Evolutionary conservation across 164 flowering plant species (phyloP).

Genomic region (Chimonanthus salicifolius): DNA sequence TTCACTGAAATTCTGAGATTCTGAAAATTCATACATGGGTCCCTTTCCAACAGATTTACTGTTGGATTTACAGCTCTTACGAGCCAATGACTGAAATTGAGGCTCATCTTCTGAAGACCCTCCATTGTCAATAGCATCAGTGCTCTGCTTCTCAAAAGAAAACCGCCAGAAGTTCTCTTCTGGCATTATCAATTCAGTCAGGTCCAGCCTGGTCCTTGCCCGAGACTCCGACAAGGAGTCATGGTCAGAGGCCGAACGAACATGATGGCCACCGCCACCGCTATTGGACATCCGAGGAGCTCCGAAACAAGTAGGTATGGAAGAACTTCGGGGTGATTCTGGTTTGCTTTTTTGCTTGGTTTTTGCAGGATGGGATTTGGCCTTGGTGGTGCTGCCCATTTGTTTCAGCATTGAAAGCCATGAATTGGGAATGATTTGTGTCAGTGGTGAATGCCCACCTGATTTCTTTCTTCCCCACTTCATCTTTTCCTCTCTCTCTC

Average conservation of each 20-base stretch:
- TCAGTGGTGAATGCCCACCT: conserved; percentile 27
- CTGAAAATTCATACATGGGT: background rate
- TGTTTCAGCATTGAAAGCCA: conserved; percentile 69
- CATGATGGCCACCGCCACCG: conserved; percentile 9
- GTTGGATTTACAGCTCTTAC: conserved; percentile 19
- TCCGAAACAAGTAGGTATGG: conserved; percentile 10
- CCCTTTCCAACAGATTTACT: conserved; percentile 8
- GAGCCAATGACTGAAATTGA: conserved; percentile 21
- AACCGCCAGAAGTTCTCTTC: conserved; percentile 43
- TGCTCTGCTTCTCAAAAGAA: conserved; percentile 37
- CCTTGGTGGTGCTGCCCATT: conserved; percentile 18
- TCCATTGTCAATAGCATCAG: conserved; percentile 17
- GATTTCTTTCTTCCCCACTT: conserved; percentile 52
- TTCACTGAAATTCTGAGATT: conserved; percentile 17
- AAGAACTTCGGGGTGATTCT: conserved; percentile 10
- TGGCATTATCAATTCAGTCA: conserved; percentile 1
- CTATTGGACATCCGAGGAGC: conserved; percentile 21
- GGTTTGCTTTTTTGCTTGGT: conserved; percentile 18
- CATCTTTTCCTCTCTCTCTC: background rate
- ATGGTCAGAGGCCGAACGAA: conserved; percentile 2
- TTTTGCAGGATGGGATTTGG: conserved; percentile 18
- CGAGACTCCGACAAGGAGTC: conserved; percentile 9
- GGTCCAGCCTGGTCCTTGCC: background rate
- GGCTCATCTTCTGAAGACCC: conserved; percentile 20
- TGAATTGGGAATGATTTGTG: conserved; percentile 47